Base-by-base conservation (phyloP, 192 early-diverging fungal genomes). In the Backusella mclennaniae region DNA sequence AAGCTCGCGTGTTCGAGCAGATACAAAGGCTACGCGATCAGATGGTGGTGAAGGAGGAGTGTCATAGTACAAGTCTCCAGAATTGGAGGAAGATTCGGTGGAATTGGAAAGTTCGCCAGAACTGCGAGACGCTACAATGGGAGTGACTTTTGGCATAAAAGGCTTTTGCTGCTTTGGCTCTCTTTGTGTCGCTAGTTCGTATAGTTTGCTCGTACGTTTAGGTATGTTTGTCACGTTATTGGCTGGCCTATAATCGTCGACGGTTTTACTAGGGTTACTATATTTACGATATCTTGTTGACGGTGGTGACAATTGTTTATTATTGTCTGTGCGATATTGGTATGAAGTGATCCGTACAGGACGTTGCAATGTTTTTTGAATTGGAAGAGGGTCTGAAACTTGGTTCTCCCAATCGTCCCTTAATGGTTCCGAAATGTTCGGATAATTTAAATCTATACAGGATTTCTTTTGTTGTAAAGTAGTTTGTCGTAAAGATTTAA, bases 271-370 rank as follows among this genome's bases (percentile, higher is more conserved):
- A 11, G 56, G 56, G 23, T 63, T 63, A 63, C 56, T 63, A 63
- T 63, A 63, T 63, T 26, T 63, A 63, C 56, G 56, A 63, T 63
- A 29, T 63, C 56, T 63, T 63, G 23, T 63, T 63, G 56, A 26
- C 7, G 23, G 26, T 4, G 11, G 9, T 29, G 56, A 29, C 29
- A 29, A 14, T 29, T 29, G 21, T 63, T 29, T 63, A 29, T 63
- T 29, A 63, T 29, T 63, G 56, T 29, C 26, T 29, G 56, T 63
- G 11, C 23, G 21, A 63, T 63, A 29, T 29, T 63, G 56, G n/a
- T 63, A 63, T 63, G 56, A 29, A 63, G 21, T 63, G 21, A 63
- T 14, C 0, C 23, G 21, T 63, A 63, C 23, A 63, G 56, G 56
- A 9, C 56, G 56, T 29, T 63, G 56, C 4, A 23, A 21, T 23